Percentiles rank a stretch among this genome's conserved stretches.
Evolutionary conservation across 2,329 filamentous ascomycete species (phyloP).

Genomic region (Colletotrichum nymphaeae): DNA sequence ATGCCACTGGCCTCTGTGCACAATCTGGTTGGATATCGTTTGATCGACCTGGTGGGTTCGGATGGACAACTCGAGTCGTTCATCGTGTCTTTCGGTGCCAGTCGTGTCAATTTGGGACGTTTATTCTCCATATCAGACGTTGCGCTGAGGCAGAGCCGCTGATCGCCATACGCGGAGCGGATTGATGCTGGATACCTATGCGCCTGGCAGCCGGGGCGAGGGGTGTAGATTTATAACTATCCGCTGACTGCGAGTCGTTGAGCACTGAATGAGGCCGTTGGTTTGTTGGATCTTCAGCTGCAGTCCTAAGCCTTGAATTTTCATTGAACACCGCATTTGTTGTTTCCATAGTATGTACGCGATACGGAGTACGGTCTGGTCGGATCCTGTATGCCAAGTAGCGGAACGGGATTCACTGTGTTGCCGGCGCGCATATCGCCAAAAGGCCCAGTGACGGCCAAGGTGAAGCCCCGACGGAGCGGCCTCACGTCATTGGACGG

Average conservation of each 20-base stretch:
- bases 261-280: too few relatives aligned
- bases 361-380: not conserved
- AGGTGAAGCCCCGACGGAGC: constrained; percentile 17
- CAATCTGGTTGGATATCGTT: not conserved
- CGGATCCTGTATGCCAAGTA: constrained; percentile 8
- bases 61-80: constrained; percentile 5
- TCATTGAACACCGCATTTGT: not conserved
- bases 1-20: not conserved
- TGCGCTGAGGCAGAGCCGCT: constrained; percentile 2
- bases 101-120: not conserved
- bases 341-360: too few relatives aligned
- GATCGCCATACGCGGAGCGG: constrained; percentile 10
- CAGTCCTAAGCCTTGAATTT: too few relatives aligned
- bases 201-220: not conserved
- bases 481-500: constrained; percentile 13
- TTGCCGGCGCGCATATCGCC: not conserved
- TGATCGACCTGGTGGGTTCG: constrained; percentile 4
- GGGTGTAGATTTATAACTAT: not conserved
- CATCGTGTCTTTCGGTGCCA: constrained; percentile 16
- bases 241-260: not conserved
- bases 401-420: constrained; percentile 10
- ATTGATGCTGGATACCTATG: not conserved
- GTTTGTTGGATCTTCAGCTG: too few relatives aligned
- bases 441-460: constrained; percentile 14
- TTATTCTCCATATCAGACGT: not conserved